Evolutionary conservation across 305 asterid species (phyloP).

Genomic region (Andrographis paniculata): DNA sequence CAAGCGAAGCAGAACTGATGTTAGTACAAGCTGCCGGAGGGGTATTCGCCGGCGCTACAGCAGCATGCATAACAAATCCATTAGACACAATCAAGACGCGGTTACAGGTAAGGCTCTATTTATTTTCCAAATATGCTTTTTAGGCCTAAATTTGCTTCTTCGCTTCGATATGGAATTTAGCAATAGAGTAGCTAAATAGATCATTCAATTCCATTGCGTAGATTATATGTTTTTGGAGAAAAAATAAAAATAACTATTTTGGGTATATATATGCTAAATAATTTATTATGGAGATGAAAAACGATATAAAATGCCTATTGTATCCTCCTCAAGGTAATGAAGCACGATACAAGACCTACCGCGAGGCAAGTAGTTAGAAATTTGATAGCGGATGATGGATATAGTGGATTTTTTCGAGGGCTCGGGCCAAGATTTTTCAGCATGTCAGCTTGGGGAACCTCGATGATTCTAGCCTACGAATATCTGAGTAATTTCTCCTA

Average conservation of each 20-base stretch:
- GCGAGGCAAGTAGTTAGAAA: conserved; percentile 63
- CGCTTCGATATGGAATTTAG: background rate
- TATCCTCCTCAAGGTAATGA: conserved; percentile 54
- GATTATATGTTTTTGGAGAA: too few species aligned
- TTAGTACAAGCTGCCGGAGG: conserved; percentile 82
- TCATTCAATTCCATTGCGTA: background rate
- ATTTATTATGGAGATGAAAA: background rate
- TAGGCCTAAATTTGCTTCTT: too few species aligned
- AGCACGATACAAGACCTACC: conserved; percentile 60
- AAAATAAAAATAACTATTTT: too few species aligned
- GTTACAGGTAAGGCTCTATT: conserved; percentile 67
- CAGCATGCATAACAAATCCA: conserved; percentile 71
- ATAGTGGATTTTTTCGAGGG: conserved; percentile 86
- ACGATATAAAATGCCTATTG: background rate
- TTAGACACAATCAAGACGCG: conserved; percentile 80
- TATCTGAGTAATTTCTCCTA: conserved; percentile 62
- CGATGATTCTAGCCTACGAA: conserved; percentile 95
- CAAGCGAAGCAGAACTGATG: conserved; percentile 48
- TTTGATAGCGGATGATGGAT: conserved; percentile 84
- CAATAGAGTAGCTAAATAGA: background rate
- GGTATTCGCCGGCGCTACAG: conserved; percentile 58
- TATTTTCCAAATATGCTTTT: background rate
- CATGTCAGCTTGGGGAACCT: conserved; percentile 99
- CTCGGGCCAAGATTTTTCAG: conserved; percentile 96
- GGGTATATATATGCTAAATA: background rate